These are phyloP conservation scores for Lycium barbarum DNA, from an alignment of 257 asterid genomes.

Conservation along the genomic window DNA sequence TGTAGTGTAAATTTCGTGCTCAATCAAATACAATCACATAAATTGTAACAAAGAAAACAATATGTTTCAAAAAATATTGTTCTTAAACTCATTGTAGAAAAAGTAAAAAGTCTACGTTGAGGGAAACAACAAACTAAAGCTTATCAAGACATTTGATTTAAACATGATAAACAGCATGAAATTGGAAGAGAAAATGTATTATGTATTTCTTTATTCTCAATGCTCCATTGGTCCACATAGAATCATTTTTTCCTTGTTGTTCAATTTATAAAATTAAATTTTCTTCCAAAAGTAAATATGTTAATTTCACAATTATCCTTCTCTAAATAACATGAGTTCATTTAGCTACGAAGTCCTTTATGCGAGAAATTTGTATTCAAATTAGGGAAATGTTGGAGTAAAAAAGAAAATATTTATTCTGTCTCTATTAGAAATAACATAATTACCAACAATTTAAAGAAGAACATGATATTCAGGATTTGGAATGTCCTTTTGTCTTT, in stretches of 20 bases:
- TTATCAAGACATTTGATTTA: not conserved
- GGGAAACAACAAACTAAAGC: not conserved
- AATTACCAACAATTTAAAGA: not conserved
- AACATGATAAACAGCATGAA: not conserved
- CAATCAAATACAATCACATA: not conserved
- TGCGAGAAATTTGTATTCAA: not conserved
- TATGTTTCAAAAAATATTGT: not conserved
- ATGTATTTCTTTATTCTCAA: not conserved
- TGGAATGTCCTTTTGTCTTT: not conserved
- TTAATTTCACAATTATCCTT: not conserved
- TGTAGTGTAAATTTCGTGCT: too few species aligned
- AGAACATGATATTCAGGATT: not conserved
- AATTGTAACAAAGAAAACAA: not conserved
- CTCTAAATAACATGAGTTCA: not conserved
- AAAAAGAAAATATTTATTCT: not conserved
- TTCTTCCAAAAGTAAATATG: not conserved
- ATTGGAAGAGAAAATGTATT: not conserved
- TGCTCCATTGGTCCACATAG: not conserved
- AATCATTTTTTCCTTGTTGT: not conserved
- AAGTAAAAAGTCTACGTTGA: too few species aligned
- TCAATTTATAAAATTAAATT: not conserved
- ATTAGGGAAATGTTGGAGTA: not conserved
- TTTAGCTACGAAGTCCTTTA: not conserved
- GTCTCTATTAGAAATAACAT: not conserved
- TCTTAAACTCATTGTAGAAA: not conserved